phyloP scores from a whole-genome alignment of 805 yeast species.

The Suhomyces canberraensis region DNA sequence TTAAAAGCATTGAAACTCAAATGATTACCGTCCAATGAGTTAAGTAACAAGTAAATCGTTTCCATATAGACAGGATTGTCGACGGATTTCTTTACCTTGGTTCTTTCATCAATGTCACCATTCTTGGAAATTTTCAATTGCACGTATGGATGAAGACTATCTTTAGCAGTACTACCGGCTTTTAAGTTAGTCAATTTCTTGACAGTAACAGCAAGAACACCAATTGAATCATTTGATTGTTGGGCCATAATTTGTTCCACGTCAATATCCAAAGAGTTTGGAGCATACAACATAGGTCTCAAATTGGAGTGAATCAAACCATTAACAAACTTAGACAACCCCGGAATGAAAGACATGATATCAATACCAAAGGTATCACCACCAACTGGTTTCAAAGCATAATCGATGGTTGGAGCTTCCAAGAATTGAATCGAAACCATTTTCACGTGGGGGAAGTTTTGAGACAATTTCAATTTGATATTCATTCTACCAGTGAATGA shows the following conservation, averaged over 20 bases:
- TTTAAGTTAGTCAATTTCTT: constrained; percentile 51
- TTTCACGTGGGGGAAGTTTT: constrained; percentile 75
- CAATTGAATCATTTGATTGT: constrained; percentile 63
- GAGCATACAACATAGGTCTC: constrained; percentile 79
- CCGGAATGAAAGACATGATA: constrained; percentile 81
- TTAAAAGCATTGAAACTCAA: constrained; percentile 54
- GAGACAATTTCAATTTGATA: constrained; percentile 57
- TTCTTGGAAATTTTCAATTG: constrained; percentile 36
- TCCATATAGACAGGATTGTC: constrained; percentile 66
- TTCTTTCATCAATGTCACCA: constrained; percentile 45
- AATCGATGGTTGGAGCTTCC: constrained; percentile 77
- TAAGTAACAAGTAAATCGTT: constrained; percentile 57
- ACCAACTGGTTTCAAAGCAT: constrained; percentile 80
- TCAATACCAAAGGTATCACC: constrained; percentile 87
- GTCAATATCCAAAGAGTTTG: constrained; percentile 72
- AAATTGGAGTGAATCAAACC: constrained; percentile 64
- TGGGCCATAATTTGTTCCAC: constrained; percentile 68
- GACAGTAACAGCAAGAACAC: constrained; percentile 63
- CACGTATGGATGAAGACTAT: constrained; percentile 55
- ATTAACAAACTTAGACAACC: constrained; percentile 69
- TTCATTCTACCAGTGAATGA: constrained; percentile 68
- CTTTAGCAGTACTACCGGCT: constrained; percentile 37
- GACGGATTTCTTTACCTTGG: constrained; percentile 55
- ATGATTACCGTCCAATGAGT: constrained; percentile 50
- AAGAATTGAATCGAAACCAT: constrained; percentile 67